phyloP scores from a whole-genome alignment of 805 yeast genomes.

The Torulaspora gathmanii region DNA sequence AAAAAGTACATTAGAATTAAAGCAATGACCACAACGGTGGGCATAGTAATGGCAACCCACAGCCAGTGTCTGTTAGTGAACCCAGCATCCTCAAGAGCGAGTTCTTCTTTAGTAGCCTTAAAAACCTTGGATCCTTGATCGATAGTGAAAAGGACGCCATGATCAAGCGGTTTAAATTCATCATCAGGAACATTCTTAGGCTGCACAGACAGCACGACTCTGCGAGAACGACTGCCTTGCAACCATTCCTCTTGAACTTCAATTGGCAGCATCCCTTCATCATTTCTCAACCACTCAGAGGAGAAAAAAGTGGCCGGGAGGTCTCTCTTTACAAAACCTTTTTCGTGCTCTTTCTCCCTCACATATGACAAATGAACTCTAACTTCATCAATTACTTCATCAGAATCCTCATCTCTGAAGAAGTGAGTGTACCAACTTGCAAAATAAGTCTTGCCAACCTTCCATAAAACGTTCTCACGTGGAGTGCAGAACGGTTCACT shows the following conservation, averaged over 20 bases:
- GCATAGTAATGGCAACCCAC: slow-evolving; percentile 62
- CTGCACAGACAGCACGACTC: slow-evolving; percentile 65
- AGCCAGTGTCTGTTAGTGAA: slow-evolving; percentile 47
- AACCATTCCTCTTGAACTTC: slow-evolving; percentile 63
- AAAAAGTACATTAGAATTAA: slow-evolving; percentile 63
- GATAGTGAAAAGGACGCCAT: slow-evolving; percentile 48
- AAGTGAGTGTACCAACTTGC: slow-evolving; percentile 74
- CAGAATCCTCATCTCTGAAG: slow-evolving; percentile 40
- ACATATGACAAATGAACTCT: slow-evolving; percentile 63
- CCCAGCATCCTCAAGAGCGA: slow-evolving; percentile 43
- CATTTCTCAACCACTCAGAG: slow-evolving; percentile 65
- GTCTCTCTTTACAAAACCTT: slow-evolving; percentile 52
- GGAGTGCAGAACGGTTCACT: slow-evolving; percentile 90
- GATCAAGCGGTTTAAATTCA: slow-evolving; percentile 52
- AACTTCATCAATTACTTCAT: slow-evolving; percentile 52
- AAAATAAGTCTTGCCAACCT: slow-evolving; percentile 62
- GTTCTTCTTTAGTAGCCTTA: slow-evolving; percentile 41
- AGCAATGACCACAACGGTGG: slow-evolving; percentile 57
- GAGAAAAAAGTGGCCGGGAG: slow-evolving; percentile 50
- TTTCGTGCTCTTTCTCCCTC: slow-evolving; percentile 49
- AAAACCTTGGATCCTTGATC: slow-evolving; percentile 41
- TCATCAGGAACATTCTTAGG: slow-evolving; percentile 63
- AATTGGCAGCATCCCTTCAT: slow-evolving; percentile 60
- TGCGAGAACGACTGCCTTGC: slow-evolving; percentile 46
- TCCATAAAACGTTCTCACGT: slow-evolving; percentile 51